Conservation (phyloP, 768 basidiomycete genomes). For the Plicaturopsis crispa region DNA sequence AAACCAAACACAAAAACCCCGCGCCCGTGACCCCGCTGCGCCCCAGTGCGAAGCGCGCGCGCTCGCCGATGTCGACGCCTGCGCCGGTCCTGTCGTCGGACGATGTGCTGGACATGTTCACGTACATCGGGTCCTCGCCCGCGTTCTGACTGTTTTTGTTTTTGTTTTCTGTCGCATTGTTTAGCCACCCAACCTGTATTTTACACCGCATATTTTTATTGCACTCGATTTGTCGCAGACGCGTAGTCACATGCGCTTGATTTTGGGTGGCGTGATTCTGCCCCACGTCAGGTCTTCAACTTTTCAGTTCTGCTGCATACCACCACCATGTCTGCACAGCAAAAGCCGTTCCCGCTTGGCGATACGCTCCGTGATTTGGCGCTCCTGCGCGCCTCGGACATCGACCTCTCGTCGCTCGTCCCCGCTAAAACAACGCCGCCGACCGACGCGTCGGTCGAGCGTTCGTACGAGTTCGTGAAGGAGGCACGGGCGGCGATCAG, state of each 20-base stretch:
- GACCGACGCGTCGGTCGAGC: conserved; percentile 30
- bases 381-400: conserved; percentile 51
- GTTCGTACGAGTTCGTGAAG: conserved; percentile 52
- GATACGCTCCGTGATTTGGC: conserved; percentile 69
- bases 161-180: not conserved
- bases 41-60: not conserved
- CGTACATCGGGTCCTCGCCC: conserved; percentile 24
- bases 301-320: not conserved
- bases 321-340: conserved; percentile 20
- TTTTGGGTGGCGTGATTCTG: not conserved
- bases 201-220: not conserved
- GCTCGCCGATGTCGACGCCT: too few relatives aligned
- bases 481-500: conserved; percentile 52
- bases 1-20: not conserved
- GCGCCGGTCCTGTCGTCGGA: conserved; percentile 28
- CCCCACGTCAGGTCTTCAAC: not conserved
- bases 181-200: not conserved
- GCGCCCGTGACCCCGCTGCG: not conserved
- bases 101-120: conserved; percentile 44
- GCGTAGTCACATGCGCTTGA: not conserved
- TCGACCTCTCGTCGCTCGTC: conserved; percentile 29
- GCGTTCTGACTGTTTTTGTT: not conserved
- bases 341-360: conserved; percentile 44
- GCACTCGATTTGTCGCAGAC: not conserved
- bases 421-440: conserved; percentile 7